A percentile compares a stretch with the other conserved stretches of the same genome.
phyloP scores from a whole-genome alignment of 805 yeast genomes.

The Saturnispora serradocipensis region DNA sequence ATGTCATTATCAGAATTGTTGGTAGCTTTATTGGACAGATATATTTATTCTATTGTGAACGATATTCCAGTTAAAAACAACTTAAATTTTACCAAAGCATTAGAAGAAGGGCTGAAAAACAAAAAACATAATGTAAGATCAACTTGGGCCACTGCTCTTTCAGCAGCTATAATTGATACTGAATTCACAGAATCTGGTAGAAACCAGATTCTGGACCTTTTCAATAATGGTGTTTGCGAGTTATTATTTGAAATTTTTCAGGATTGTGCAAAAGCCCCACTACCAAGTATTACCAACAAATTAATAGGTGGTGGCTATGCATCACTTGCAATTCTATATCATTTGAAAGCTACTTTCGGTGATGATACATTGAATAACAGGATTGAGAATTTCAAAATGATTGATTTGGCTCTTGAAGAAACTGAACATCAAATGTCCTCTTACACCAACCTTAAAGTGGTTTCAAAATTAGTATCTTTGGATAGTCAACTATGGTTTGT shows the following conservation, averaged over 20 bases:
- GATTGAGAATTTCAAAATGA: slow-evolving; percentile 23
- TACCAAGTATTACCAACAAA: slow-evolving; percentile 43
- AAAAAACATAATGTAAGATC: slow-evolving; percentile 54
- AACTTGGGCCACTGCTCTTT: slow-evolving; percentile 56
- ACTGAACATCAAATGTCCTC: slow-evolving; percentile 40
- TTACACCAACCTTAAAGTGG: slow-evolving; percentile 37
- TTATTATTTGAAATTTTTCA: slow-evolving; percentile 18
- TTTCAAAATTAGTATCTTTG: slow-evolving; percentile 37
- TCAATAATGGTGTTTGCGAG: slow-evolving; percentile 10
- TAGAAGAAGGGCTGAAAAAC: slow-evolving; percentile 56
- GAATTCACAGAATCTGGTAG: not conserved
- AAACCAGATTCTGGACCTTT: slow-evolving; percentile 1
- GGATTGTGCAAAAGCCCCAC: slow-evolving; percentile 44
- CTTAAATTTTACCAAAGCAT: slow-evolving; percentile 20
- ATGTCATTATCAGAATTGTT: slow-evolving; percentile 41
- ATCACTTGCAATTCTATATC: slow-evolving; percentile 21
- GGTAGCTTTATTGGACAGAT: slow-evolving; percentile 39
- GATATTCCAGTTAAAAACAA: slow-evolving; percentile 15
- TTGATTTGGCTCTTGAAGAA: slow-evolving; percentile 27
- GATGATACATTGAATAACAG: slow-evolving; percentile 8
- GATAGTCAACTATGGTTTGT: slow-evolving; percentile 47
- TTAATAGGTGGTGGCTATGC: slow-evolving; percentile 49
- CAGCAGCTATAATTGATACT: slow-evolving; percentile 22
- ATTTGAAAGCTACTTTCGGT: slow-evolving; percentile 14
- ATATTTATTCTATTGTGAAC: slow-evolving; percentile 25